Evolutionary conservation across 495 filamentous ascomycete genomes (phyloP).

Genomic region (Aspergillus campestris): DNA sequence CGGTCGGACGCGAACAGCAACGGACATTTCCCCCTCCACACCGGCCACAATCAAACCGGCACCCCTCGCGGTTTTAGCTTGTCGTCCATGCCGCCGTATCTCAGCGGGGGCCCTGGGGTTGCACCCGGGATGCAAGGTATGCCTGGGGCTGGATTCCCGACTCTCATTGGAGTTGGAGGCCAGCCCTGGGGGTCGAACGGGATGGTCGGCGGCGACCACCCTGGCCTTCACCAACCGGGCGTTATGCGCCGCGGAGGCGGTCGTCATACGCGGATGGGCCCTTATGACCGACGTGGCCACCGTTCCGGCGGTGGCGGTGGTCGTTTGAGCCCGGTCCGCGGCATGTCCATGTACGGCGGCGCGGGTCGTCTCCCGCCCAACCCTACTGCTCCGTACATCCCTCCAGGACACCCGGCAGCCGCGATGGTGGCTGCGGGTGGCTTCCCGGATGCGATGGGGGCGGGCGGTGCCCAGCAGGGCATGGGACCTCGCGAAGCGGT

Average conservation of each 20-base stretch:
- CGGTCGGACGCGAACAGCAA: constrained; percentile 96
- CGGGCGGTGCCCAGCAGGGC: constrained; percentile 54
- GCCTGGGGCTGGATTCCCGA: constrained; percentile 31
- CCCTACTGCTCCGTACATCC: constrained; percentile 28
- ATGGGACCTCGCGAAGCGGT: constrained; percentile 80
- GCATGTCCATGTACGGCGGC: constrained; percentile 28
- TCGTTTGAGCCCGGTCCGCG: constrained; percentile 36
- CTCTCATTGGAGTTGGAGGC: constrained; percentile 48
- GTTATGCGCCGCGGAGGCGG: constrained; percentile 51
- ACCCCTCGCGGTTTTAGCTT: constrained; percentile 90
- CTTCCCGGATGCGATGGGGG: constrained; percentile 39
- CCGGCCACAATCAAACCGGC: constrained; percentile 64
- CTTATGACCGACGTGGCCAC: constrained; percentile 51
- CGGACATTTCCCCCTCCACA: constrained; percentile 79
- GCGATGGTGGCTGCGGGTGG: constrained; percentile 34
- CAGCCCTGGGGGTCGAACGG: constrained; percentile 42
- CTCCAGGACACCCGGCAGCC: constrained; percentile 36
- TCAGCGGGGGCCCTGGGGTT: constrained; percentile 23
- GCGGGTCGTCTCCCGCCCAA: constrained; percentile 30
- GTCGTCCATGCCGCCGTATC: constrained; percentile 51
- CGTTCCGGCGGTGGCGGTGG: constrained; percentile 20
- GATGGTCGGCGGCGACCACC: constrained; percentile 24
- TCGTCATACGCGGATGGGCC: constrained; percentile 42
- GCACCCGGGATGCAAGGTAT: constrained; percentile 24
- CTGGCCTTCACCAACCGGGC: constrained; percentile 46